phyloP scores from a whole-genome alignment of 1,139 yeast genomes.

The Arxiozyma heterogenica region DNA sequence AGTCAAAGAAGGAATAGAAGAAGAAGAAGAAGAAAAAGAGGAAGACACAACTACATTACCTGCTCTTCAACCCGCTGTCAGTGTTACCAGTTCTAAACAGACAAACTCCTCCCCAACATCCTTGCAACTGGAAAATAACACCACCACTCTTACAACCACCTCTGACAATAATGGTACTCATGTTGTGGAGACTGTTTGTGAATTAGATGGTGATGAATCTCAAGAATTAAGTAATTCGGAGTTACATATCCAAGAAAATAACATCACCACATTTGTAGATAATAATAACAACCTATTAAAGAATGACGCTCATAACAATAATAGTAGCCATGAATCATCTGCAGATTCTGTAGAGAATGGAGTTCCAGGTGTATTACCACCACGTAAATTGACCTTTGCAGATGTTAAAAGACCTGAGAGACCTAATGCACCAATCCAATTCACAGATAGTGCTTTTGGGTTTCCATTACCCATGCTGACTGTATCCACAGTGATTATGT shows the following conservation, averaged over 20 bases:
- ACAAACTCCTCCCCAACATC: not conserved
- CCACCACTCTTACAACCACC: too few species aligned
- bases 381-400: conserved; percentile 30
- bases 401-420: conserved; percentile 29
- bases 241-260: not conserved
- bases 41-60: conserved; percentile 5
- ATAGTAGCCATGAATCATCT: not conserved
- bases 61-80: conserved; percentile 24
- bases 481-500: conserved; percentile 64
- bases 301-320: not conserved
- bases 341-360: not conserved
- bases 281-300: not conserved
- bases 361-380: conserved; percentile 13
- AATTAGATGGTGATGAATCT: conserved; percentile 15
- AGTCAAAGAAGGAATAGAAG: not conserved
- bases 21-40: not conserved
- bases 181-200: conserved; percentile 12
- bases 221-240: conserved; percentile 9
- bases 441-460: conserved; percentile 77
- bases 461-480: conserved; percentile 78
- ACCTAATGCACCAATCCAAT: conserved; percentile 65
- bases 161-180: not conserved
- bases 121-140: not conserved
- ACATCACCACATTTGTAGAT: not conserved
- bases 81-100: conserved; percentile 19